phyloP scores from a whole-genome alignment of 1,139 yeast species.

The Casaregolazyma suthepensis region DNA sequence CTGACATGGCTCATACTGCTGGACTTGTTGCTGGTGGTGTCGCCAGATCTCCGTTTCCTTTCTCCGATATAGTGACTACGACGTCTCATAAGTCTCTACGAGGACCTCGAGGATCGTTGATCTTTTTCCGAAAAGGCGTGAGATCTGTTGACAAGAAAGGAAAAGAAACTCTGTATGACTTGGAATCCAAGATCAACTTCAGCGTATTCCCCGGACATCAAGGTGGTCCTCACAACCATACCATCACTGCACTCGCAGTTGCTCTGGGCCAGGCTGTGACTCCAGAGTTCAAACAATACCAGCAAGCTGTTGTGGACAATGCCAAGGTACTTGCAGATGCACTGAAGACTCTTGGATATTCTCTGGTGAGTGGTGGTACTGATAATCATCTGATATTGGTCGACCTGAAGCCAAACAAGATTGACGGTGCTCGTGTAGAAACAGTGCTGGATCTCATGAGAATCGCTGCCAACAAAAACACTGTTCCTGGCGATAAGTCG shows the following conservation, averaged over 20 bases:
- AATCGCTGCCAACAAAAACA: conserved; percentile 94
- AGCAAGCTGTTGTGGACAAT: conserved; percentile 79
- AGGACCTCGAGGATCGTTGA: conserved; percentile 99
- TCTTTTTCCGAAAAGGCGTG: conserved; percentile 95
- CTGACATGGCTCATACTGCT: conserved; percentile 98
- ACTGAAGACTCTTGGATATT: conserved; percentile 66
- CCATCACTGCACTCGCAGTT: conserved; percentile 94
- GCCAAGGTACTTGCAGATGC: conserved; percentile 78
- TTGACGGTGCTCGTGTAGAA: conserved; percentile 98
- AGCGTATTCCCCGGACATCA: conserved; percentile 99
- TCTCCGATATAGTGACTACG: conserved; percentile 95
- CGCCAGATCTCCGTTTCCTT: conserved; percentile 91
- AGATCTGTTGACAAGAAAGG: conserved; percentile 90
- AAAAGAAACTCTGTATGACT: conserved; percentile 78
- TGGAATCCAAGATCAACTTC: conserved; percentile 93
- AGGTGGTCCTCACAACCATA: conserved; percentile 99
- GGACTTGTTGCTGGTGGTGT: conserved; percentile 96
- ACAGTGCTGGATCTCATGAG: conserved; percentile 90
- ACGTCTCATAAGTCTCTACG: conserved; percentile 97
- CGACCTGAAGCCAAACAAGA: conserved; percentile 78
- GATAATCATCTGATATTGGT: conserved; percentile 95
- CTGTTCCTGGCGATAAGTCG: conserved; percentile 97
- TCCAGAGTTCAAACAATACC: conserved; percentile 89
- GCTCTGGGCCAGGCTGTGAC: conserved; percentile 92
- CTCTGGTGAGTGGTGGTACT: conserved; percentile 87